Evolutionary conservation across 441 rosid genomes (phyloP), one percentile per base, ranked within the genome.

Genomic region (Croton setiger): DNA sequence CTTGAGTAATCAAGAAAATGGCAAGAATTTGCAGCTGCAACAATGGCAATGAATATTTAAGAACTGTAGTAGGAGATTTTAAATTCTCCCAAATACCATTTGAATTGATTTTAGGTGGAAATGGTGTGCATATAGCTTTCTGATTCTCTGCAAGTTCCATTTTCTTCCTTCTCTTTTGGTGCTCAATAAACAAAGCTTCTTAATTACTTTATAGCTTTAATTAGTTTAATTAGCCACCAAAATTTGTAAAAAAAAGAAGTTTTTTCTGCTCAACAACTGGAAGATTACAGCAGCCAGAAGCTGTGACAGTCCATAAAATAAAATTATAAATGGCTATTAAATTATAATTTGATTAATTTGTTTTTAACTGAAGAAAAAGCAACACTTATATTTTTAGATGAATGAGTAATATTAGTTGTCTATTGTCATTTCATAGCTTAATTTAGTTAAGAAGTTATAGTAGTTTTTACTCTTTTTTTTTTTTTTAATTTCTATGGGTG

Each of bases 81-180:
- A 23, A 0, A 7, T 45, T 45, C 21, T 63, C 67, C 67, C 54
- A 63, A 23, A 63, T 63, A 5, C 67, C 67, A 63, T 63, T 27
- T 27, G 67, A 63, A 47, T 20, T 45, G 3, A 63, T 45, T 6
- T 47, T 47, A 27, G 67, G 67, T 27, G 67, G 67, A 1, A 45
- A 3, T 3, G 45, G 10, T 2, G 37, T 27, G 67, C 67, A 63
- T 9, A 31, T 7, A 3, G 14, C 0, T 3, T 6, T 45, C 0
- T 63, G 55, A 63, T 47, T 63, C 0, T 7, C 14, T 27, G 55
- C 3, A n/a, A 60, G 8, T 18, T 60, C 17, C 49, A 60, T 60
- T 36, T 17, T n/a, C 3, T 10, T 7, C 55, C n/a, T 15, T 7
- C 0, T 39, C 5, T n/a, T 48, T 48, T 17, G 20, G 20, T 48